phyloP scores from a whole-genome alignment of 78 protist genomes.

The Dictyostelium intermedium region DNA sequence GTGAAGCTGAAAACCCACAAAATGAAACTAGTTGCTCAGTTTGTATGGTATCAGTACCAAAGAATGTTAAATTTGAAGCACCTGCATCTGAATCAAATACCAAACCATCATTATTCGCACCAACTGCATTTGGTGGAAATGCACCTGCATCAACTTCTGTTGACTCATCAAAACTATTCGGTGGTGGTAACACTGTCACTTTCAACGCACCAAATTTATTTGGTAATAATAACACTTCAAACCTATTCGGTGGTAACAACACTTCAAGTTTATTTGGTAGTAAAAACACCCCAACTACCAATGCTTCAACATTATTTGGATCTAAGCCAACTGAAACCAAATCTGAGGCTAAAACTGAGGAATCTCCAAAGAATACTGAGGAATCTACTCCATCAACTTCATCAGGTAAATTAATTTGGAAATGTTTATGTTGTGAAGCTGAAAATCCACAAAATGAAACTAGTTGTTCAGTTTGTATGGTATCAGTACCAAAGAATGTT shows the following conservation, averaged over 20 bases:
- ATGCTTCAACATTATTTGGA: not conserved
- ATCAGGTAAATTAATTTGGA: slow-evolving; percentile 26
- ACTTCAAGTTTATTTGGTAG: not conserved
- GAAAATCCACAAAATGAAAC: not conserved
- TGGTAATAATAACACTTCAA: not conserved
- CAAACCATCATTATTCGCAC: not conserved
- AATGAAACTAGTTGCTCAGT: not conserved
- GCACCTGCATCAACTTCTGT: not conserved
- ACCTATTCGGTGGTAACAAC: not conserved
- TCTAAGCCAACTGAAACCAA: not conserved
- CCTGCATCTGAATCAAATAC: not conserved
- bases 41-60: slow-evolving; percentile 49
- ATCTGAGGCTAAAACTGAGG: not conserved
- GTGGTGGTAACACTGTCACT: not conserved
- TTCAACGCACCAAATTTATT: not conserved
- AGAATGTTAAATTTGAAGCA: not conserved
- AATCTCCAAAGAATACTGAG: too few relatives aligned
- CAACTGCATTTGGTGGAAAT: not conserved
- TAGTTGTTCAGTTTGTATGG: slow-evolving; percentile 33
- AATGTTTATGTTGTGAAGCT: slow-evolving; percentile 52
- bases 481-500: slow-evolving; percentile 17
- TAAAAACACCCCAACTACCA: not conserved
- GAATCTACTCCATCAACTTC: not conserved
- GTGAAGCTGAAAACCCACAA: slow-evolving; percentile 18
- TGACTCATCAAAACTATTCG: not conserved